These are phyloP conservation scores for Cucurbita moschata DNA, from an alignment of 306 rosid species.

Conservation along the genomic window DNA sequence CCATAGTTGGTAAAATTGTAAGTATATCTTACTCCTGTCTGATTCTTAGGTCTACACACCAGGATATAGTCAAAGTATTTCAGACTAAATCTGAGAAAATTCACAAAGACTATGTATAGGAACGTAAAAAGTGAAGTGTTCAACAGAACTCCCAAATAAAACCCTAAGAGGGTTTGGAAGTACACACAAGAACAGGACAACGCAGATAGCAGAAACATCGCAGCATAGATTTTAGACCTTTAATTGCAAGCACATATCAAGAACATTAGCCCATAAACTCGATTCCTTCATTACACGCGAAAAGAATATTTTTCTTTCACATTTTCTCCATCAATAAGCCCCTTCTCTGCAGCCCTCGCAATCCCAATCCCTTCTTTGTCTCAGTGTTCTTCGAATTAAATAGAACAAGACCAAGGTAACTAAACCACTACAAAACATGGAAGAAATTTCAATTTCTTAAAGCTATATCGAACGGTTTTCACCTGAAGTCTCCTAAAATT, in stretches of 20 bases:
- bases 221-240: neutral
- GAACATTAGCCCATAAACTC: neutral
- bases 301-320: neutral
- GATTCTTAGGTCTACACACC: neutral
- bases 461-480: neutral
- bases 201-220: neutral
- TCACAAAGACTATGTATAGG: neutral
- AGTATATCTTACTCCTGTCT: neutral
- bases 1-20: neutral
- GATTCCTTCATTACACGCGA: neutral
- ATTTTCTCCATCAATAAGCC: neutral
- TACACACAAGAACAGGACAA: neutral
- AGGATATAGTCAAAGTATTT: neutral
- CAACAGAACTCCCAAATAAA: neutral
- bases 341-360: neutral
- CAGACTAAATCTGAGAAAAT: neutral
- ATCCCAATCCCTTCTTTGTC: neutral
- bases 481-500: neutral
- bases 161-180: neutral
- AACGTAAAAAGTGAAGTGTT: neutral
- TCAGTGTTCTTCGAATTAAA: neutral
- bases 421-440: neutral
- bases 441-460: neutral
- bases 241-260: neutral
- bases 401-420: neutral